A percentile compares a stretch with the other conserved stretches of the same genome.
Conservation (phyloP, 2,329 filamentous ascomycete genomes). For the Fusarium agapanthi region DNA sequence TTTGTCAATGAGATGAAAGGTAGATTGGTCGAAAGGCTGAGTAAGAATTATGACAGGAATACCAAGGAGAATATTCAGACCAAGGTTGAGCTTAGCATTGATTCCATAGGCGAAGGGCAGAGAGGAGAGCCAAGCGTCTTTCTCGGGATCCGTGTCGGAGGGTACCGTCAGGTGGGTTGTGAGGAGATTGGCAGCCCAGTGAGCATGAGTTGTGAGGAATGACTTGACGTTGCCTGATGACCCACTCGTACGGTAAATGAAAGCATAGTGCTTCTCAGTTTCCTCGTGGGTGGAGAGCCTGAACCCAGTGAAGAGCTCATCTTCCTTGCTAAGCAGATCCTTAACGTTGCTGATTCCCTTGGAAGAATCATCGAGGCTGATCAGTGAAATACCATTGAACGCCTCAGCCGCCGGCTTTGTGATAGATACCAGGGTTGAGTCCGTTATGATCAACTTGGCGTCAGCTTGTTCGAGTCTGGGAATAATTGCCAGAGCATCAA, state of each 20-base stretch:
- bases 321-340: background rate
- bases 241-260: background rate
- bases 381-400: background rate
- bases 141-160: background rate
- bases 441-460: background rate
- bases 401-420: background rate
- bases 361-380: background rate
- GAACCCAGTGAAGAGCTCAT: background rate
- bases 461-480: background rate
- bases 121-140: background rate
- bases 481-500: background rate
- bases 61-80: background rate
- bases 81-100: background rate
- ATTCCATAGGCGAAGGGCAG: background rate
- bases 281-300: background rate
- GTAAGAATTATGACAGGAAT: background rate
- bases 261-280: background rate
- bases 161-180: background rate
- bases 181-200: background rate
- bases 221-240: background rate
- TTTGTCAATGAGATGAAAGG: background rate
- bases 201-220: background rate
- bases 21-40: background rate
- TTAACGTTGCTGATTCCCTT: background rate
- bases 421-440: background rate